A percentile compares a stretch with the other conserved stretches of the same genome.
These are phyloP conservation scores for Fusarium illudens DNA, from an alignment of 2,329 filamentous ascomycete species.

Conservation along the genomic window DNA sequence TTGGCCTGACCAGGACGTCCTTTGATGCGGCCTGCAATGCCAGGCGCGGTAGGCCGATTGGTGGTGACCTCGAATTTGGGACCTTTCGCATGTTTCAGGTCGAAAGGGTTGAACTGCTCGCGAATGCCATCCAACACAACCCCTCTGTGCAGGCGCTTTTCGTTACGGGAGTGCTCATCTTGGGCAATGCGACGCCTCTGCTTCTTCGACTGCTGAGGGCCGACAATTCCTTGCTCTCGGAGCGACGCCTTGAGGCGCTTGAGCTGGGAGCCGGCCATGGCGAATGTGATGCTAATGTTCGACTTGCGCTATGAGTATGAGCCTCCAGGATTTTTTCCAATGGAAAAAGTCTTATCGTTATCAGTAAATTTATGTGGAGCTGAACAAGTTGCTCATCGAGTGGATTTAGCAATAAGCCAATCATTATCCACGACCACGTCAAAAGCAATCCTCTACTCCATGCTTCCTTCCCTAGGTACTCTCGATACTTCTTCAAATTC, in stretches of 20 bases:
- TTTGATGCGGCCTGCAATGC: conserved; percentile 66
- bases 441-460: no score
- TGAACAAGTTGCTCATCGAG: no score
- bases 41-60: conserved; percentile 62
- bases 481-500: no score
- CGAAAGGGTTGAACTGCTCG: conserved; percentile 98
- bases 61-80: conserved; percentile 88
- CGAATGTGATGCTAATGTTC: conserved; percentile 38
- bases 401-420: no score
- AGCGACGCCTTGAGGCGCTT: conserved; percentile 95
- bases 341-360: conserved; percentile 44
- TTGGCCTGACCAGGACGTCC: conserved; percentile 86
- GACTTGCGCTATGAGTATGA: conserved; percentile 10
- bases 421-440: no score
- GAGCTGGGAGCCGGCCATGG: conserved; percentile 94
- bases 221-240: conserved; percentile 86
- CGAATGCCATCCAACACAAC: conserved; percentile 85
- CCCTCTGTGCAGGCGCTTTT: conserved; percentile 79
- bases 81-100: conserved; percentile 82
- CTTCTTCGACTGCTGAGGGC: conserved; percentile 94
- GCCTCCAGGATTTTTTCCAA: conserved; percentile 36
- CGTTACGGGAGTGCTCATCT: conserved; percentile 69
- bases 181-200: conserved; percentile 80
- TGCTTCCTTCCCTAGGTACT: no score
- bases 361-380: conserved; percentile 27